Evolutionary conservation across 192 early-diverging fungal species (phyloP), one percentile per base, ranked within the genome.

Genomic region (Coemansia sp.): DNA sequence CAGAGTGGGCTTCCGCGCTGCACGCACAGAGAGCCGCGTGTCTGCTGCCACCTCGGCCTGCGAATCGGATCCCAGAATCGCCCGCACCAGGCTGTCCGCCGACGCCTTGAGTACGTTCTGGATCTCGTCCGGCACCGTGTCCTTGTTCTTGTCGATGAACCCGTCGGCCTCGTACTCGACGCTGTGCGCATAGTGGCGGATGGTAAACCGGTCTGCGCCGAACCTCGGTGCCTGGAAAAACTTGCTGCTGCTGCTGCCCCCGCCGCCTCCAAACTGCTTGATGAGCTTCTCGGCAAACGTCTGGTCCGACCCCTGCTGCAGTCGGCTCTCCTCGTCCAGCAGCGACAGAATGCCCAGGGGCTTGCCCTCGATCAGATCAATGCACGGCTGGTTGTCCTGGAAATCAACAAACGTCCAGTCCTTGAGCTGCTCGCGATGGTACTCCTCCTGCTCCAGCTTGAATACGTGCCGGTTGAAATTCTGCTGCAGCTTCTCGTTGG

Each of bases 401-500:
- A 98, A 99, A 59, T 99, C 94, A 57, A 99, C 97, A 60, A 96
- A 96, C 26, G 91, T 93, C 97, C 97, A 99, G 67, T 91, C 86
- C 27, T 63, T 56, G 70, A 99, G 93, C 78, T 96, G 83, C 68
- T 99, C 97, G 32, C 89, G 88, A 54, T 94, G 84, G 65, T 99
- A 99, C 79, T 98, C 95, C 70, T 99, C 94, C 79, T 99, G 97
- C 71, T 97, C 94, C 32, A 98, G 85, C 83, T 97, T 95, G 84
- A 99, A 99, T 9, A 98, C 95, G 72, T 98, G 97, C 54, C 89
- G 89, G 81, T 95, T 99, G 75, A 99, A 99, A 76, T 97, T 91
- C 81, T 98, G 95, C 77, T 99, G 97, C 56, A 99, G 82, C 78
- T 99, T 99, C 76, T 99, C 97, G 77, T 96, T 96, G 62, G 94